Base-by-base conservation (phyloP, 805 yeast genomes). In the Nadsonia fulvescens region DNA sequence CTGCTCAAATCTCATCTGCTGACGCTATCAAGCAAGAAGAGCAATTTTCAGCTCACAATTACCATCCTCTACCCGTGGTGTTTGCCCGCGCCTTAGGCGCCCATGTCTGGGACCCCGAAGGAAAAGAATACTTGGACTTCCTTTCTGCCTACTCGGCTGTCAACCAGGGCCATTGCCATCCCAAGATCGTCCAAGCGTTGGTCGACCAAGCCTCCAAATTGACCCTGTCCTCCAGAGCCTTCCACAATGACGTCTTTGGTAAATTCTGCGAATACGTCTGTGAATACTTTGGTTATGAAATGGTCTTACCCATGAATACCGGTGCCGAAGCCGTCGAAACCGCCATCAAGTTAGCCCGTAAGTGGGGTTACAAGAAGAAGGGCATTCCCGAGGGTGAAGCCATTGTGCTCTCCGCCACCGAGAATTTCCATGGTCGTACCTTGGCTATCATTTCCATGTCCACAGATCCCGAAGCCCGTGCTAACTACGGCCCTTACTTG, bases 251-350 rank as follows among this genome's bases (percentile, higher is more conserved):
- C 48, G 72, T 71, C 7, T 82, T 82, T 46, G 92, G 93, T 22
- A 61, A 63, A 17, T 86, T 69, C 46, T 89, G 94, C 38, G 78
- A 82, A 50, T 86, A 66, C 45, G 61, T 81, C 33, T 81, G 94
- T 28, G 89, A 82, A 47, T 83, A 57, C 47, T 86, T 86, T 58
- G 65, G 71, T 46, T 86, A 79, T 54, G 96, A 86, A 44, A 72
- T 70, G 75, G 86, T 86, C 7, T 59, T 86, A 47, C 96, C 96
- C 38, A 86, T 83, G 95, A 86, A 86, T 60, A 86, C 96, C 8
- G 96, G 96, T 48, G 95, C 95, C 20, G 96, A 86, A 57, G 96
- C 96, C 6, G 96, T 86, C 21, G 96, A 86, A 58, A 79, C 94
- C 20, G 93, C 77, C 15, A 60, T 86, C 47, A 86, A 86, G 53